Evolutionary conservation across 192 early-diverging fungal genomes (phyloP).

Genomic region (Coemansia sp.): DNA sequence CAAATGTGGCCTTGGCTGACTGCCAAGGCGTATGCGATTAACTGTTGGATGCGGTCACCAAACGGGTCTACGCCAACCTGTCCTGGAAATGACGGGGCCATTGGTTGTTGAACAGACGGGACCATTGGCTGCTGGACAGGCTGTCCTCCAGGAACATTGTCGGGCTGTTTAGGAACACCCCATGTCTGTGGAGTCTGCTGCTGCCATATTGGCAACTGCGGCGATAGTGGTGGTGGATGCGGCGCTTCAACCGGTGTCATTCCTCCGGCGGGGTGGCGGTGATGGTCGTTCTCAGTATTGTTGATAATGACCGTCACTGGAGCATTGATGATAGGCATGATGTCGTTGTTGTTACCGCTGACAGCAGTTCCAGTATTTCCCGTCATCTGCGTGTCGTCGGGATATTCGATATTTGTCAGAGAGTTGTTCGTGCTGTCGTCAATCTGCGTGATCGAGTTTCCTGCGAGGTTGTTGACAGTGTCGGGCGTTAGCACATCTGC

Average conservation of each 20-base stretch:
- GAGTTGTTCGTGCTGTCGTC: slow-evolving; percentile 39
- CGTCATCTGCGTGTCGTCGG: slow-evolving; percentile 40
- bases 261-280: background rate
- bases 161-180: background rate
- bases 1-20: slow-evolving; percentile 22
- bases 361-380: slow-evolving; percentile 50
- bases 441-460: slow-evolving; percentile 40
- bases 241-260: background rate
- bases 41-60: slow-evolving; percentile 21
- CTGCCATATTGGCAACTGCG: background rate
- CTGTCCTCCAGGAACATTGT: background rate
- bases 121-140: slow-evolving; percentile 2
- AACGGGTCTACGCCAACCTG: slow-evolving; percentile 5
- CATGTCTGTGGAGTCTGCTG: background rate
- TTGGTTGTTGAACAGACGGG: background rate
- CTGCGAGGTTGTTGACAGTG: slow-evolving; percentile 33
- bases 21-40: slow-evolving; percentile 26
- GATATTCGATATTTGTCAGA: slow-evolving; percentile 32
- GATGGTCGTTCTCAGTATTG: slow-evolving; percentile 7
- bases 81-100: background rate
- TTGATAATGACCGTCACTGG: slow-evolving; percentile 53
- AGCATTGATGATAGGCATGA: slow-evolving; percentile 55
- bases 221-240: background rate
- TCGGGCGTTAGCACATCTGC: background rate
- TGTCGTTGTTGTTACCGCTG: slow-evolving; percentile 51